Evolutionary conservation across 2,329 filamentous ascomycete genomes (phyloP).

Genomic region (Tolypocladium guangdongense): DNA sequence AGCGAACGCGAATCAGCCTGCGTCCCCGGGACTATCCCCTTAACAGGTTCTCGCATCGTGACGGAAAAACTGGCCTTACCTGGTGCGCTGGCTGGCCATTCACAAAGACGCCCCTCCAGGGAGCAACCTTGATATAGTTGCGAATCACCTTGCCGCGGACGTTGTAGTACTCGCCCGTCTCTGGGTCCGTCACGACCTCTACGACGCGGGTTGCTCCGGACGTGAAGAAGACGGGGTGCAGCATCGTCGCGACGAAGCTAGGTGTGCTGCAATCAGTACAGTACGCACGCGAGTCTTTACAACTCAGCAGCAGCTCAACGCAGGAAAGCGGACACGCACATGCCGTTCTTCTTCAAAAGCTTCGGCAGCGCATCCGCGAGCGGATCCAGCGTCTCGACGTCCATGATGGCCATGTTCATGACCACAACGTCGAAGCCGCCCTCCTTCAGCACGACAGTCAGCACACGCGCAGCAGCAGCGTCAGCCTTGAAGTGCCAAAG

Average conservation of each 20-base stretch:
- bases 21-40: background rate
- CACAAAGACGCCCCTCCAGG: constrained; percentile 24
- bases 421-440: constrained; percentile 29
- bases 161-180: constrained; percentile 23
- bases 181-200: constrained; percentile 23
- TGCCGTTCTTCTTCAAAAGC: constrained; percentile 27
- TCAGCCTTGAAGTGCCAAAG: background rate
- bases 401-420: constrained; percentile 40
- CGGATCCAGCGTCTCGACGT: constrained; percentile 30
- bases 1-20: background rate
- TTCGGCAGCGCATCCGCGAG: constrained; percentile 28
- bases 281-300: background rate
- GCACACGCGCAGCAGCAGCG: background rate
- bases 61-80: constrained; percentile 12
- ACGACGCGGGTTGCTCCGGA: constrained; percentile 27
- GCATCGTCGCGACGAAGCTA: constrained; percentile 34
- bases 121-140: constrained; percentile 30
- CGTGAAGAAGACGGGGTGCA: constrained; percentile 39
- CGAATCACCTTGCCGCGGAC: constrained; percentile 25
- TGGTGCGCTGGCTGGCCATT: constrained; percentile 21
- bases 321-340: constrained; percentile 20
- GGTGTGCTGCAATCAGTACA: background rate
- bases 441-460: constrained; percentile 7
- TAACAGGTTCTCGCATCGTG: background rate
- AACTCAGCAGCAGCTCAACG: background rate